phyloP scores from a whole-genome alignment of 2,329 filamentous ascomycete species.

The Xylaria sp. region DNA sequence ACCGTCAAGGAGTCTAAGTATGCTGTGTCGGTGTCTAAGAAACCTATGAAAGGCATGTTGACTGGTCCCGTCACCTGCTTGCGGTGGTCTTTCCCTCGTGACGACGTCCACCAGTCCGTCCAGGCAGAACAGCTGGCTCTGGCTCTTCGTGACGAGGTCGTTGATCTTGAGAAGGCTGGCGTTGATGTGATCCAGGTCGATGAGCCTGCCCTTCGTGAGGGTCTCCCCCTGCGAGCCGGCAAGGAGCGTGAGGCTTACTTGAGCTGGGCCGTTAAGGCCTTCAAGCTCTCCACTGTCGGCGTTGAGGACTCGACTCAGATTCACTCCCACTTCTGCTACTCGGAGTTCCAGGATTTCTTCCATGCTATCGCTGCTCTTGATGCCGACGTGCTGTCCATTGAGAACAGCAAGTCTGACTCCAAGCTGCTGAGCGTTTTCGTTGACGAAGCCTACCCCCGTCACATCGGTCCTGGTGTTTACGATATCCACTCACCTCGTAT shows the following conservation, averaged over 20 bases:
- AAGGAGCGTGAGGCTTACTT: conserved; percentile 97
- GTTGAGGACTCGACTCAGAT: conserved; percentile 98
- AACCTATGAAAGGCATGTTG: conserved; percentile 99
- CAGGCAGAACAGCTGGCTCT: conserved; percentile 99
- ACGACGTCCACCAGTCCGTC: conserved; percentile 98
- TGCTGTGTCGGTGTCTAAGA: conserved; percentile 93
- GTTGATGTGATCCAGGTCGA: conserved; percentile 99
- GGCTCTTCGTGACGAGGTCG: conserved; percentile 96
- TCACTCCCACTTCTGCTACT: conserved; percentile 99
- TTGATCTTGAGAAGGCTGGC: conserved; percentile 97
- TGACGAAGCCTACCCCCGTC: conserved; percentile 94
- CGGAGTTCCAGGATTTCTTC: conserved; percentile 99
- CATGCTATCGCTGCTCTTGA: conserved; percentile 98
- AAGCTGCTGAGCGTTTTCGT: conserved; percentile 99
- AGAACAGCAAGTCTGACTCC: conserved; percentile 99
- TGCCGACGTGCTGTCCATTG: conserved; percentile 97
- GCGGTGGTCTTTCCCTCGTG: conserved; percentile 99
- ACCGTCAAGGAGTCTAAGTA: conserved; percentile 99
- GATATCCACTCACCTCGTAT: conserved; percentile 99
- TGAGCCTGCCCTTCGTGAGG: conserved; percentile 98
- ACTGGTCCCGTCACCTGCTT: conserved; percentile 99
- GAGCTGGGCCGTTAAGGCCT: conserved; percentile 96
- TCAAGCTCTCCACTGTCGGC: conserved; percentile 94
- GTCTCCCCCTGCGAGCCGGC: conserved; percentile 94
- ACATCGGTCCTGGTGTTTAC: conserved; percentile 99